phyloP scores from a whole-genome alignment of 2,329 filamentous ascomycete species.

The Cadophora luteo-olivacea region DNA sequence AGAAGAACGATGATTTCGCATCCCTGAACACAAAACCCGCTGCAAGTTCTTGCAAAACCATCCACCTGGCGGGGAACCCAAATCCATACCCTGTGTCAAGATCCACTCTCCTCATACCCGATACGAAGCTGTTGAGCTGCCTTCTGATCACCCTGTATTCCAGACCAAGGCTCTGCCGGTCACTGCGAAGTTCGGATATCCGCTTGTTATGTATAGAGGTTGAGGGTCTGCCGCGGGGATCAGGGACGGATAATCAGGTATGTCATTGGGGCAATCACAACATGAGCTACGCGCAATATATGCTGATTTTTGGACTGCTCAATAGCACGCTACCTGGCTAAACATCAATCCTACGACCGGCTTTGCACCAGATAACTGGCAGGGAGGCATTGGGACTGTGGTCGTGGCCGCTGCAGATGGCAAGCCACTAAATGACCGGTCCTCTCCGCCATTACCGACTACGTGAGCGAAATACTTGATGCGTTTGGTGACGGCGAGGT shows the following conservation, averaged over 20 bases:
- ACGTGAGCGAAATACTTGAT: conserved; percentile 18
- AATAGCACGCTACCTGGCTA: conserved; percentile 18
- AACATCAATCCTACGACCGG: conserved; percentile 9
- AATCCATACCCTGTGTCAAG: conserved; percentile 14
- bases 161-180: conserved; percentile 7
- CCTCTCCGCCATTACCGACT: conserved; percentile 16
- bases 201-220: conserved; percentile 14
- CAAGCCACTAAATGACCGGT: neutral
- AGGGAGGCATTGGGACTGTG: conserved; percentile 20
- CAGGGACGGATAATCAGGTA: conserved; percentile 15
- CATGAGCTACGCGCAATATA: too few relatives aligned
- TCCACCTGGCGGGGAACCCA: neutral
- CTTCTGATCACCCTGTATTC: conserved; percentile 6
- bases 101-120: conserved; percentile 5
- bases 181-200: conserved; percentile 15
- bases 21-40: conserved; percentile 2
- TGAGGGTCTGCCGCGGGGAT: neutral
- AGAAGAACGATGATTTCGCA: too few relatives aligned
- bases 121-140: conserved; percentile 7
- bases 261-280: too few relatives aligned
- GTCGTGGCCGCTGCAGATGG: conserved; percentile 17
- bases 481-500: conserved; percentile 8
- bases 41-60: conserved; percentile 19
- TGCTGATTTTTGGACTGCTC: neutral
- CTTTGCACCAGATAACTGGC: conserved; percentile 17